These are phyloP conservation scores for Favolaschia claudopus DNA, from an alignment of 768 basidiomycete genomes.

Conservation along the genomic window DNA sequence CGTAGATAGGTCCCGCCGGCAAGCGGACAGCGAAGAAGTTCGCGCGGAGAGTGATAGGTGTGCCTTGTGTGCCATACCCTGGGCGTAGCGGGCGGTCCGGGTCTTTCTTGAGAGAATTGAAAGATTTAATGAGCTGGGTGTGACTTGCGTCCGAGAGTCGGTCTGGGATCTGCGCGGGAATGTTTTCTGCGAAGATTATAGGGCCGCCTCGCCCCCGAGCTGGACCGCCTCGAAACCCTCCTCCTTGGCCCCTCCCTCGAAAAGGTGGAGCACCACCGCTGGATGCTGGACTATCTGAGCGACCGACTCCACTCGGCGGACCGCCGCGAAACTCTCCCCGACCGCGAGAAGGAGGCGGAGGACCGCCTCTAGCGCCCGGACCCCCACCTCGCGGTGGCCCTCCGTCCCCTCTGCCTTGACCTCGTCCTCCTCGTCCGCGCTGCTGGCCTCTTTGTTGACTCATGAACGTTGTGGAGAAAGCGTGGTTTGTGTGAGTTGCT, in stretches of 20 bases:
- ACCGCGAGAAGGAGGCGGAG: background rate
- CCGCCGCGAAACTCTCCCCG: slow-evolving; percentile 8
- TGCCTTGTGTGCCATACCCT: slow-evolving; percentile 62
- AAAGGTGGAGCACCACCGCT: background rate
- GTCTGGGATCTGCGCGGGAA: slow-evolving; percentile 43
- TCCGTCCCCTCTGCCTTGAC: slow-evolving; percentile 14
- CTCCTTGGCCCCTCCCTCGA: slow-evolving; percentile 8
- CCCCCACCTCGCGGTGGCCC: background rate
- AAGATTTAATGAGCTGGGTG: slow-evolving; percentile 46
- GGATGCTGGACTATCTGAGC: background rate
- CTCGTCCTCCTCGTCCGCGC: slow-evolving; percentile 2
- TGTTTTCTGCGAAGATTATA: slow-evolving; percentile 46
- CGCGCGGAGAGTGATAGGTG: slow-evolving; percentile 56
- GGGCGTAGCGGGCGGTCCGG: slow-evolving; percentile 59
- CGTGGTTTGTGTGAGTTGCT: background rate
- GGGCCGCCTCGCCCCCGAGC: slow-evolving; percentile 33
- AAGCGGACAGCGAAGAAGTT: slow-evolving; percentile 68
- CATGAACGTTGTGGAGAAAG: slow-evolving; percentile 11
- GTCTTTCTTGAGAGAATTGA: slow-evolving; percentile 40
- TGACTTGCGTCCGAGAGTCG: slow-evolving; percentile 44
- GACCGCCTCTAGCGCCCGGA: slow-evolving; percentile 3
- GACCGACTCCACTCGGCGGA: background rate
- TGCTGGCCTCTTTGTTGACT: slow-evolving; percentile 20
- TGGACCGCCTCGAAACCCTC: slow-evolving; percentile 20
- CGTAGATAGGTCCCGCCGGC: slow-evolving; percentile 57